Conservation (phyloP, 805 yeast species). For the Kodamaea kakaduensis region DNA sequence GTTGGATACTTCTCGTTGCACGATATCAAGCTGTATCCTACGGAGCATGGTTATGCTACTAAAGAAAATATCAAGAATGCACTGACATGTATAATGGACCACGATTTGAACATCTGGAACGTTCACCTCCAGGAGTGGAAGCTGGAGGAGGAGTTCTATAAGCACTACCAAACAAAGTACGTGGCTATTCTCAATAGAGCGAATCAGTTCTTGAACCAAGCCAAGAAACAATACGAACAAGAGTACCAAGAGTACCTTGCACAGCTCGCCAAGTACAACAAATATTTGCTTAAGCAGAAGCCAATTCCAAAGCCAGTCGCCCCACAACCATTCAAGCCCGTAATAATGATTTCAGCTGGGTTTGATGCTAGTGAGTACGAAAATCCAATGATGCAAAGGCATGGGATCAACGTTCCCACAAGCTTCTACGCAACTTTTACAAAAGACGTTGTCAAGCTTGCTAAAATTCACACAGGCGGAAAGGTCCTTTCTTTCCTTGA, state of each 20-base stretch:
- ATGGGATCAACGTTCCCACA: constrained; percentile 77
- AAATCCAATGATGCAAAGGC: constrained; percentile 80
- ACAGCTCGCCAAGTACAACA: constrained; percentile 27
- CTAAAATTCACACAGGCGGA: constrained; percentile 59
- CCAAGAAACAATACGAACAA: constrained; percentile 42
- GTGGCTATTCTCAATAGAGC: constrained; percentile 62
- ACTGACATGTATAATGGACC: constrained; percentile 73
- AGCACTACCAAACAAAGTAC: constrained; percentile 57
- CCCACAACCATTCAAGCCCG: constrained; percentile 39
- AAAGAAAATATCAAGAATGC: constrained; percentile 70
- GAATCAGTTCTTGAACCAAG: constrained; percentile 52
- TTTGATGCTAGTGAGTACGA: constrained; percentile 86
- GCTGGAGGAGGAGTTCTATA: constrained; percentile 60
- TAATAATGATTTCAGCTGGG: constrained; percentile 79
- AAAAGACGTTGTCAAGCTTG: constrained; percentile 64
- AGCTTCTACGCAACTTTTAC: constrained; percentile 72
- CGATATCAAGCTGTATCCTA: constrained; percentile 82
- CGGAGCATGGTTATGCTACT: constrained; percentile 73
- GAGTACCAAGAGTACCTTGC: constrained; percentile 26
- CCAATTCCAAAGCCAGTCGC: constrained; percentile 29
- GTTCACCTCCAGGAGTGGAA: constrained; percentile 69
- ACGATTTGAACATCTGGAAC: constrained; percentile 78
- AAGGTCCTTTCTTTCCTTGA: constrained; percentile 67
- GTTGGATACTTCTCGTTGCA: constrained; percentile 82
- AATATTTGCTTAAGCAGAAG: constrained; percentile 24